A percentile compares a stretch with the other conserved stretches of the same genome.
These are phyloP conservation scores for Chloromonas sp. DNA, from an alignment of 163 green algal species.

Conservation along the genomic window DNA sequence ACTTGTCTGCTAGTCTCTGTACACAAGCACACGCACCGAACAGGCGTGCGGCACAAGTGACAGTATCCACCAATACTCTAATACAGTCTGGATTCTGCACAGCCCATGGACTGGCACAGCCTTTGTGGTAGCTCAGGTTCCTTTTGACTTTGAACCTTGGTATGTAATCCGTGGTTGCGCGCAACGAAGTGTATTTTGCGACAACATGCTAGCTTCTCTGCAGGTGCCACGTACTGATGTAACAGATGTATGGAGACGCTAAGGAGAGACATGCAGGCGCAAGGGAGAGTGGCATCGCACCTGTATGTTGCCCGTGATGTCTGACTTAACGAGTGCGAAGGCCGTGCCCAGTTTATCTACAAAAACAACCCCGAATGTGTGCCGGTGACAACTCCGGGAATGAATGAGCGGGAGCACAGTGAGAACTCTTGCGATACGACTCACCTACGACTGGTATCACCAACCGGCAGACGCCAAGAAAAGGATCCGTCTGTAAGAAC, in stretches of 20 bases:
- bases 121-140: no score
- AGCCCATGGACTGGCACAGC: no score
- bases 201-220: no score
- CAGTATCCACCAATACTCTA: background rate
- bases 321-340: conserved; percentile 61
- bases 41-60: background rate
- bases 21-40: background rate
- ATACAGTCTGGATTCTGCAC: no score
- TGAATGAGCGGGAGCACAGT: background rate
- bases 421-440: background rate
- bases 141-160: no score
- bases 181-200: no score
- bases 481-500: conserved; percentile 35
- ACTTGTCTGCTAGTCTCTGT: conserved; percentile 46
- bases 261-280: no score
- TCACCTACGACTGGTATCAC: conserved; percentile 42
- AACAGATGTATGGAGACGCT: no score
- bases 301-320: conserved; percentile 79
- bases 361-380: background rate
- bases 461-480: conserved; percentile 32
- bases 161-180: no score
- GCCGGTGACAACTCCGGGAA: no score
- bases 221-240: no score
- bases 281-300: background rate
- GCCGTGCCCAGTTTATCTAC: conserved; percentile 75